Conservation (phyloP, 768 basidiomycete genomes). For the Phylloporus sp. region DNA sequence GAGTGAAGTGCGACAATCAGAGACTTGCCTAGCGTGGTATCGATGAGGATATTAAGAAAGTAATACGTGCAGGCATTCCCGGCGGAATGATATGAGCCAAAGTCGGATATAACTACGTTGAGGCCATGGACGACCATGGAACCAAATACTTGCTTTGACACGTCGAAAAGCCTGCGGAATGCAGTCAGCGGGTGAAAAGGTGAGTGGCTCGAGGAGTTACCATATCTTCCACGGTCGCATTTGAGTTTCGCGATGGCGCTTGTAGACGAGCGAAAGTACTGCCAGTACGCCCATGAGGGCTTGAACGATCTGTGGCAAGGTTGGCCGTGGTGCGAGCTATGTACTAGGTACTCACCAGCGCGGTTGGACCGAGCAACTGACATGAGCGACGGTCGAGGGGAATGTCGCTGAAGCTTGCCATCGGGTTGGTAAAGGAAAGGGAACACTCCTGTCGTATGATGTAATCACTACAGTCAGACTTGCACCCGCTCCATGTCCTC, state of each 20-base stretch:
- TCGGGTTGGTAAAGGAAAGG: too few relatives aligned
- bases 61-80: constrained; percentile 89
- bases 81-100: constrained; percentile 62
- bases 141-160: constrained; percentile 87
- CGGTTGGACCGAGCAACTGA: constrained; percentile 44
- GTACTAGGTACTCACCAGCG: constrained; percentile 32
- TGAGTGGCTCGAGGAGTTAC: constrained; percentile 36
- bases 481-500: constrained; percentile 27
- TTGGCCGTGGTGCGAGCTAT: not conserved
- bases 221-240: constrained; percentile 93
- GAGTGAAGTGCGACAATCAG: not conserved
- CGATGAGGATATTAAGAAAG: constrained; percentile 88
- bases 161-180: constrained; percentile 73
- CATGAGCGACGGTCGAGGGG: constrained; percentile 42
- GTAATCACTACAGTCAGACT: constrained; percentile 14
- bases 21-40: constrained; percentile 62
- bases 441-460: constrained; percentile 12
- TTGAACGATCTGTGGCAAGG: constrained; percentile 61
- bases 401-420: constrained; percentile 22
- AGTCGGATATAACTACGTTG: constrained; percentile 74
- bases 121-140: constrained; percentile 75
- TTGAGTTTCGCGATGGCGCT: constrained; percentile 79
- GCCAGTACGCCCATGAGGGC: constrained; percentile 87
- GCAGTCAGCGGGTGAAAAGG: constrained; percentile 3
- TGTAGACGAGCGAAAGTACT: constrained; percentile 80